Conservation (phyloP, 2,329 filamentous ascomycete genomes). For the Fusarium compactum region DNA sequence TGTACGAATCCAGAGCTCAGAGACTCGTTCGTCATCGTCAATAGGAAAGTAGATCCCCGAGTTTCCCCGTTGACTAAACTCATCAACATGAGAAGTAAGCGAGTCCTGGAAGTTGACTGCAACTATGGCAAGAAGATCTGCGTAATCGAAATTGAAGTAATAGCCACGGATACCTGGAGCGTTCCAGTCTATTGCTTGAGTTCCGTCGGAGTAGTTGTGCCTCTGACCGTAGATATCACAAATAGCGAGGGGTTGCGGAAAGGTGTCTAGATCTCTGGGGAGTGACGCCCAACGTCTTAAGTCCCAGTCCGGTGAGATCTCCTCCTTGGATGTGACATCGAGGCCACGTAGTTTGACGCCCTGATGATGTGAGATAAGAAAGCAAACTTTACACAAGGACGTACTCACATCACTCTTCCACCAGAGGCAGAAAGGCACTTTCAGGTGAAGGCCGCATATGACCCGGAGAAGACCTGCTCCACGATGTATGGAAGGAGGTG, state of each 20-base stretch:
- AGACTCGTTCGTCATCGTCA: background rate
- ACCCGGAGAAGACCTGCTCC: background rate
- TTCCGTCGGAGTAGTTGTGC: background rate
- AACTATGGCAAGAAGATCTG: background rate
- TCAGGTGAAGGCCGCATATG: background rate
- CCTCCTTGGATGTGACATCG: background rate
- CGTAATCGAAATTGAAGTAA: rapidly evolving
- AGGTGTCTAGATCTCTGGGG: rapidly evolving
- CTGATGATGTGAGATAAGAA: background rate
- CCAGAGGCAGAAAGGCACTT: background rate
- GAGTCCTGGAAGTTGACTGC: background rate
- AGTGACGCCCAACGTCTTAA: background rate
- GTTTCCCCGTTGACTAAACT: rapidly evolving
- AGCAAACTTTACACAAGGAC: no score
- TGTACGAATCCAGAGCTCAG: background rate
- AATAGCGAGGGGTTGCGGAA: background rate
- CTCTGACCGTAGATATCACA: rapidly evolving
- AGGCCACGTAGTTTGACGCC: background rate
- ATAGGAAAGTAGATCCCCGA: background rate
- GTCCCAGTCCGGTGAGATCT: rapidly evolving
- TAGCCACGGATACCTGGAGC: background rate
- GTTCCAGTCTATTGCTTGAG: background rate
- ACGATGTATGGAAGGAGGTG: background rate
- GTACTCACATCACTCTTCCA: background rate
- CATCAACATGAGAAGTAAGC: rapidly evolving